Conservation (phyloP, 2,329 filamentous ascomycete genomes). For the Sporothrix schenckii region DNA sequence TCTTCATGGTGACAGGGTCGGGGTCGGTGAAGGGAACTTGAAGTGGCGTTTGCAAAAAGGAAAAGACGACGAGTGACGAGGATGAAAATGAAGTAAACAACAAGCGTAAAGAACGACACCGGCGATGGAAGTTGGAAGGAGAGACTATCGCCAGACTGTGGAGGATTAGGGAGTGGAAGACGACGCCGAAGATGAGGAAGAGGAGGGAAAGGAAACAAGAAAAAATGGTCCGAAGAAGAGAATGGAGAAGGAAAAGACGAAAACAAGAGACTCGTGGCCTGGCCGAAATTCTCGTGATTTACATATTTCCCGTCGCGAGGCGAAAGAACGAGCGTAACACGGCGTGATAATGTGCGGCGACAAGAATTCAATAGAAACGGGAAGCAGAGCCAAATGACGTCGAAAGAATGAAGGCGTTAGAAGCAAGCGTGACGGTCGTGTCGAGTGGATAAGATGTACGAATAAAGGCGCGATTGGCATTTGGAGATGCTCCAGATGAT, state of each 20-base stretch:
- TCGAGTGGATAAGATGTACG: background rate
- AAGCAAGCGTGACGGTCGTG: background rate
- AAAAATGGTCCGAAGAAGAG: background rate
- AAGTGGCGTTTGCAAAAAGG: slow-evolving; percentile 5
- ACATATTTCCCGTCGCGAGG: slow-evolving; percentile 14
- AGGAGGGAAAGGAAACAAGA: background rate
- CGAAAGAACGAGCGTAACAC: background rate
- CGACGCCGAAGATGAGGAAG: background rate
- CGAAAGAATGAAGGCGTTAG: no score
- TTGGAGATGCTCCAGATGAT: slow-evolving; percentile 4
- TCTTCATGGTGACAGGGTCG: slow-evolving; percentile 38
- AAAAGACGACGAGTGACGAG: background rate
- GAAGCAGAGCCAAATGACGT: background rate
- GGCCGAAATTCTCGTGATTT: slow-evolving; percentile 17
- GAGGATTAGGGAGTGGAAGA: background rate
- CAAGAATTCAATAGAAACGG: slow-evolving; percentile 13
- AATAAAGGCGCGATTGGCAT: slow-evolving; percentile 14
- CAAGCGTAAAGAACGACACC: background rate
- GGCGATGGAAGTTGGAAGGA: slow-evolving; percentile 16
- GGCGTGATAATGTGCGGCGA: background rate
- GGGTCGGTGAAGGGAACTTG: no score
- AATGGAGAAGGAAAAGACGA: background rate
- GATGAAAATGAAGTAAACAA: background rate
- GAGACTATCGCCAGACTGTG: slow-evolving; percentile 15
- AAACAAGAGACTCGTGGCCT: background rate